Conservation (phyloP, 768 basidiomycete genomes). For the Leccinum uliginosum region DNA sequence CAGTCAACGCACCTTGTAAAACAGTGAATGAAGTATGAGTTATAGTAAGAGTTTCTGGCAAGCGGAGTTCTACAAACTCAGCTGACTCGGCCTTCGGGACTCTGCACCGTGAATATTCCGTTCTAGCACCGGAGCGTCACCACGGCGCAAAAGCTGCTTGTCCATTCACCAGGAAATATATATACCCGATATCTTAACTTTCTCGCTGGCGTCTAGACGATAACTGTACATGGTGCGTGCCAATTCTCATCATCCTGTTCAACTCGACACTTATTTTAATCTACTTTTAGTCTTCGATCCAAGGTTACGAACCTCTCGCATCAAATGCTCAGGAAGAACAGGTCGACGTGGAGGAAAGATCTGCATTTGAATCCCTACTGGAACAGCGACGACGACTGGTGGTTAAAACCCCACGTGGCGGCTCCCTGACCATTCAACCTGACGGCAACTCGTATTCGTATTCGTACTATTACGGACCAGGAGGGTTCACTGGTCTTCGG, state of each 20-base stretch:
- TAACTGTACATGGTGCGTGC: slow-evolving; percentile 11
- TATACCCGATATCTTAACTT: not conserved
- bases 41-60: no score
- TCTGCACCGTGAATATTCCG: not conserved
- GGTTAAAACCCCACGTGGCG: slow-evolving; percentile 24
- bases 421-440: slow-evolving; percentile 21
- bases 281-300: slow-evolving; percentile 2
- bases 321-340: slow-evolving; percentile 11
- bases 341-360: slow-evolving; percentile 8
- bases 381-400: slow-evolving; percentile 14
- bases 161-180: not conserved
- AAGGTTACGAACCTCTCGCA: slow-evolving; percentile 15
- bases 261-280: not conserved
- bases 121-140: not conserved
- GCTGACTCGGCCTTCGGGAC: not conserved
- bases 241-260: not conserved
- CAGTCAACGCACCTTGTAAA: not conserved
- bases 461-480: slow-evolving; percentile 69
- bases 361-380: slow-evolving; percentile 16
- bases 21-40: not conserved
- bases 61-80: not conserved
- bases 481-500: slow-evolving; percentile 58
- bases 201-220: not conserved
- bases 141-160: not conserved
- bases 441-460: slow-evolving; percentile 45